A percentile compares a stretch with the other conserved stretches of the same genome.
Evolutionary conservation across 2,329 filamentous ascomycete genomes (phyloP).

Genomic region (Diaporthe destruens): DNA sequence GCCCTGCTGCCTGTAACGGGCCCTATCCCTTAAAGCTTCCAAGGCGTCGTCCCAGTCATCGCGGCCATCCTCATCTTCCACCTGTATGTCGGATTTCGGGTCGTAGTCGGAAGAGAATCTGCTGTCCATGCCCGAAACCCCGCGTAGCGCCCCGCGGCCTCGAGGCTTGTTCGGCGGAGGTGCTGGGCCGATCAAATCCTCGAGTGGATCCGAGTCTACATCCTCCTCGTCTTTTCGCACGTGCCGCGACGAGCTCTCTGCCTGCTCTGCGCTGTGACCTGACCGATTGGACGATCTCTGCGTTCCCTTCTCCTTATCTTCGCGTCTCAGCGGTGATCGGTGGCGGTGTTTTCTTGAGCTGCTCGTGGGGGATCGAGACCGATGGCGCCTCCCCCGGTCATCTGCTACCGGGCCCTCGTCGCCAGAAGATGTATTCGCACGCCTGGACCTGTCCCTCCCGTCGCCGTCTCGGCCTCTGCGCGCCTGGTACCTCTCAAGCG

Average conservation of each 20-base stretch:
- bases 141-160: conserved; percentile 76
- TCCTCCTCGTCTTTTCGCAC: conserved; percentile 45
- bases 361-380: conserved; percentile 39
- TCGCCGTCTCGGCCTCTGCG: conserved; percentile 18
- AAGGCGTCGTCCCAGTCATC: conserved; percentile 85
- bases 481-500: conserved; percentile 38
- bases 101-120: conserved; percentile 80
- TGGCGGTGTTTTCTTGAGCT: conserved; percentile 39
- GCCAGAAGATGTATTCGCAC: conserved; percentile 47
- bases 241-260: conserved; percentile 8
- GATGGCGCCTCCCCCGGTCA: conserved; percentile 33
- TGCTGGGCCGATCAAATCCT: conserved; percentile 82
- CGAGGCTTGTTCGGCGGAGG: conserved; percentile 68
- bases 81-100: conserved; percentile 67
- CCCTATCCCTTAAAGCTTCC: conserved; percentile 83
- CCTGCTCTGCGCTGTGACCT: conserved; percentile 12
- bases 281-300: conserved; percentile 30
- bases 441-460: conserved; percentile 25
- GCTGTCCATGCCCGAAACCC: conserved; percentile 78
- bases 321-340: conserved; percentile 32
- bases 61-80: conserved; percentile 61
- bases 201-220: conserved; percentile 77
- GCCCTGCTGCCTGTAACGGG: conserved; percentile 80
- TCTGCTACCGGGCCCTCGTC: conserved; percentile 42
- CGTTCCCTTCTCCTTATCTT: neutral